Evolutionary conservation across 1,284 basidiomycete species (phyloP).

Genomic region (Singerocomus inundabilis): DNA sequence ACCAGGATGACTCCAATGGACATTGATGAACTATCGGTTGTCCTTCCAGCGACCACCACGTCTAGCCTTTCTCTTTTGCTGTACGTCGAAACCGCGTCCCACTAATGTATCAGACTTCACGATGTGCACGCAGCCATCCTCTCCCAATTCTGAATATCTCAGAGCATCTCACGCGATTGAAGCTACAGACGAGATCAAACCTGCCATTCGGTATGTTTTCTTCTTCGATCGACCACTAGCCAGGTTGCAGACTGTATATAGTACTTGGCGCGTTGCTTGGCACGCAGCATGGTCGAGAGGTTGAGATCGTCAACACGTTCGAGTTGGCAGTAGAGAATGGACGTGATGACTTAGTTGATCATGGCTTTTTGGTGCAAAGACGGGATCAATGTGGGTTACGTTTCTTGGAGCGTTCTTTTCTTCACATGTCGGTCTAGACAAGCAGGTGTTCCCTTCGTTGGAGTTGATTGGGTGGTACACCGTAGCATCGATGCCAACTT

Average conservation of each 20-base stretch:
- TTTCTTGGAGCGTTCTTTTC: slow-evolving; percentile 3
- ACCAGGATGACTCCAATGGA: slow-evolving; percentile 69
- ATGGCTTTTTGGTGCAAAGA: slow-evolving; percentile 78
- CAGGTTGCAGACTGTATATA: slow-evolving; percentile 32
- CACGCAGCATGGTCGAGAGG: slow-evolving; percentile 88
- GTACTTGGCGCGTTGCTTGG: slow-evolving; percentile 95
- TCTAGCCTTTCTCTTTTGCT: slow-evolving; percentile 71
- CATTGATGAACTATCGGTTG: slow-evolving; percentile 70
- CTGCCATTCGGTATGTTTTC: slow-evolving; percentile 61
- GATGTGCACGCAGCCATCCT: slow-evolving; percentile 71
- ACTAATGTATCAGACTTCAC: slow-evolving; percentile 8
- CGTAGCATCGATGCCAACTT: slow-evolving; percentile 68
- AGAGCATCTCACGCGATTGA: slow-evolving; percentile 87
- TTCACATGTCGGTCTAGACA: slow-evolving; percentile 56
- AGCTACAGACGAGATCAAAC: slow-evolving; percentile 64
- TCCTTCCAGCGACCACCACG: slow-evolving; percentile 63
- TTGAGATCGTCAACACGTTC: slow-evolving; percentile 96
- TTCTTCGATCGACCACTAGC: slow-evolving; percentile 1
- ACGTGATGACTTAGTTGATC: slow-evolving; percentile 62
- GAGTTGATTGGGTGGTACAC: slow-evolving; percentile 98
- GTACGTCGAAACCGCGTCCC: slow-evolving; percentile 41
- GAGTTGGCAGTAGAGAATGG: slow-evolving; percentile 71
- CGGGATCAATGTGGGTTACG: slow-evolving; percentile 81
- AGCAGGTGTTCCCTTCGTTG: slow-evolving; percentile 95
- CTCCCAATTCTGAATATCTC: slow-evolving; percentile 96